phyloP scores from a whole-genome alignment of 352 stramenopile species.

The Lagenidium giganteum region DNA sequence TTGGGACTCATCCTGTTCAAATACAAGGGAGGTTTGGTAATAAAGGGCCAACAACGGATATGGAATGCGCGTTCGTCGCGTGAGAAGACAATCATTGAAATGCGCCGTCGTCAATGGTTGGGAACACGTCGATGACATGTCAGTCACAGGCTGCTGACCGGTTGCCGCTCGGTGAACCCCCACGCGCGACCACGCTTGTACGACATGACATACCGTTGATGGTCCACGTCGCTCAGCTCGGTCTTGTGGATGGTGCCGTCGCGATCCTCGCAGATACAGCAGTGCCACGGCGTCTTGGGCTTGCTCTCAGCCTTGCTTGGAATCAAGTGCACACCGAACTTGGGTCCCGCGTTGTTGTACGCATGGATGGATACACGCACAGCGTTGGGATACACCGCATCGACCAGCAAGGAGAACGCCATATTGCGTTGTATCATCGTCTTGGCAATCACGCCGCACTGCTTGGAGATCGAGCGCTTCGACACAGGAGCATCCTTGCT shows the following conservation, averaged over 20 bases:
- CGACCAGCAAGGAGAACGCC: constrained; percentile 5
- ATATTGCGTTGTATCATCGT: constrained; percentile 9
- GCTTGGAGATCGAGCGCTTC: not conserved
- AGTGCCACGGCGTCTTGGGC: constrained; percentile 18
- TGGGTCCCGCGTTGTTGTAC: constrained; percentile 14
- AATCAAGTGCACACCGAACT: constrained; percentile 14
- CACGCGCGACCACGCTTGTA: constrained; percentile 11
- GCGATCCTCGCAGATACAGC: constrained; percentile 1
- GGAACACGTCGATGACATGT: no score
- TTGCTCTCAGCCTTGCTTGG: no score
- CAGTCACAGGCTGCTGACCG: no score
- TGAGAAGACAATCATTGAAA: no score
- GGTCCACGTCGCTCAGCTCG: constrained; percentile 9
- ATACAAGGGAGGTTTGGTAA: no score
- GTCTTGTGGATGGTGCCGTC: constrained; percentile 4
- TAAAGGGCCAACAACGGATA: no score
- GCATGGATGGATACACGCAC: constrained; percentile 10
- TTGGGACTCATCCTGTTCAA: no score
- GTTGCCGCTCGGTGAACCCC: constrained; percentile 3
- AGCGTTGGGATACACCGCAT: not conserved
- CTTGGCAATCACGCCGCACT: constrained; percentile 1
- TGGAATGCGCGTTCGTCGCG: no score
- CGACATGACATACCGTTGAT: constrained; percentile 5
- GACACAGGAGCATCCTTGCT: constrained; percentile 2
- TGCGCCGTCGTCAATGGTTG: no score